Percentiles rank a stretch among this genome's conserved stretches.
These are phyloP conservation scores for Populus hybrid DNA, from an alignment of 441 rosid species.

Conservation along the genomic window DNA sequence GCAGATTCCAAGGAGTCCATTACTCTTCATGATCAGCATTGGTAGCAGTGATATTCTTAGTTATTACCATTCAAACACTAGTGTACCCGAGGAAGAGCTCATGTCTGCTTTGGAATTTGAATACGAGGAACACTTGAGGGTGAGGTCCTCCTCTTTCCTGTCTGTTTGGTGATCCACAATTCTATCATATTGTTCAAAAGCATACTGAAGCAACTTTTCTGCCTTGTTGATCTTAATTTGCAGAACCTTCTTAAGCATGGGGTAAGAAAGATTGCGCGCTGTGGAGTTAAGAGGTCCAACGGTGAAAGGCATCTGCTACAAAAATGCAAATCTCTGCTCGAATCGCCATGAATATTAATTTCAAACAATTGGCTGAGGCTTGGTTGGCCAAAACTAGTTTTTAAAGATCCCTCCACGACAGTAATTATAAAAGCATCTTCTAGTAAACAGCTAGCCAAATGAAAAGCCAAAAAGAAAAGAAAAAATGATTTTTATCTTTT, in stretches of 20 bases:
- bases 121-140: conserved; percentile 37
- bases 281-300: conserved; percentile 34
- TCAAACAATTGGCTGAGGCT: conserved; percentile 42
- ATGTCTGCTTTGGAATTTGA: conserved; percentile 26
- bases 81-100: conserved; percentile 30
- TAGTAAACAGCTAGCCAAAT: no score
- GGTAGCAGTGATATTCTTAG: conserved; percentile 50
- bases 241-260: conserved; percentile 20
- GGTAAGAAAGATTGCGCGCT: conserved; percentile 18
- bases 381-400: conserved; percentile 1
- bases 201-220: neutral
- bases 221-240: neutral
- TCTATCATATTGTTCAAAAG: neutral
- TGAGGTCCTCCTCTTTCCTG: conserved; percentile 8
- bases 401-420: no score
- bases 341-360: conserved; percentile 35
- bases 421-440: no score
- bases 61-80: conserved; percentile 23
- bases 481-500: no score
- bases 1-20: conserved; percentile 21
- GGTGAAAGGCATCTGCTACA: conserved; percentile 28
- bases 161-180: neutral
- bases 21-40: conserved; percentile 46
- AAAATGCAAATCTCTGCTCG: conserved; percentile 30
- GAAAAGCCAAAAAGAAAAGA: no score